A percentile compares a stretch with the other conserved stretches of the same genome.
Evolutionary conservation across 768 basidiomycete genomes (phyloP).

Genomic region (Tulasnella sp.): DNA sequence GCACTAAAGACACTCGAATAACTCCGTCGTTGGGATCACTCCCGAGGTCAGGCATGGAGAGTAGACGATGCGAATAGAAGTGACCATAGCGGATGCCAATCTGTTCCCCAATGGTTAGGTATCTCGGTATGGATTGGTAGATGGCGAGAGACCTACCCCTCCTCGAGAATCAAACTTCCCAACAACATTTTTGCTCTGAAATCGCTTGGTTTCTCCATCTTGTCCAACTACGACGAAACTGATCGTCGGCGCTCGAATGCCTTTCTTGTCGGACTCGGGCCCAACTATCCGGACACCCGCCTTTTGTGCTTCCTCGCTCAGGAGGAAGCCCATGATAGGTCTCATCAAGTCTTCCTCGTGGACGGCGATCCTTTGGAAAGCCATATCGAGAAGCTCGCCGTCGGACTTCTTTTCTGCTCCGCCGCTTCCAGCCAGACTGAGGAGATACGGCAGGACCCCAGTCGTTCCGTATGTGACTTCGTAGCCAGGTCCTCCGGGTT

Average conservation of each 20-base stretch:
- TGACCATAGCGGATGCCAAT: conserved; percentile 70
- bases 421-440: conserved; percentile 18
- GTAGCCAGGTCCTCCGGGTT: conserved; percentile 65
- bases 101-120: conserved; percentile 26
- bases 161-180: conserved; percentile 50
- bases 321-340: conserved; percentile 45
- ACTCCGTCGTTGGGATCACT: conserved; percentile 51
- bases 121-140: neutral
- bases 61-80: conserved; percentile 61
- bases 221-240: conserved; percentile 48
- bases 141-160: conserved; percentile 34
- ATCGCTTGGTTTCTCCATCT: conserved; percentile 33
- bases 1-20: conserved; percentile 64
- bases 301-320: conserved; percentile 32
- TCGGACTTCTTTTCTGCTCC: conserved; percentile 5
- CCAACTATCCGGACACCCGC: conserved; percentile 62
- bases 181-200: conserved; percentile 55
- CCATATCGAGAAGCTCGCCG: conserved; percentile 29
- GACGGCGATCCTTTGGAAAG: conserved; percentile 44
- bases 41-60: conserved; percentile 31
- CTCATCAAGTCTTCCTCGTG: conserved; percentile 52
- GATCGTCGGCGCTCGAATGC: conserved; percentile 49
- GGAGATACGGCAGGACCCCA: conserved; percentile 50
- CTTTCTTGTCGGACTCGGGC: conserved; percentile 30
- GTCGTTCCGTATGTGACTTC: conserved; percentile 53